Base-by-base conservation (phyloP, 768 basidiomycete genomes). In the Cystofilobasidium ferigula region DNA sequence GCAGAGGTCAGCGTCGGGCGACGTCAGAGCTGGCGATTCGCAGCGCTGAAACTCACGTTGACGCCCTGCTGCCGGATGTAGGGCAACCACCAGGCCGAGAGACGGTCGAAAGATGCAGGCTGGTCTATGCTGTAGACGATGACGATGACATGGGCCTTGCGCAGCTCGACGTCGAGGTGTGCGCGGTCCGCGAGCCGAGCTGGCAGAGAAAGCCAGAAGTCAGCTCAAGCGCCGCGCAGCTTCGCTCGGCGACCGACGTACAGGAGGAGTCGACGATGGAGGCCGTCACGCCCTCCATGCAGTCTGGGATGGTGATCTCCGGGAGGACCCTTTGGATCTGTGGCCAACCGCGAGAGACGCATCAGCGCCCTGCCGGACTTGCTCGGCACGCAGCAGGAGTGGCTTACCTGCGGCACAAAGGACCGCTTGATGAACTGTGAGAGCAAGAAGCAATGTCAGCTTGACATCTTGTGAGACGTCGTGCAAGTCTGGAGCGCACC, bases 231-330 rank as follows among this genome's bases (percentile, higher is more conserved):
- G 9, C 8, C 22, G 9, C 1, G 24, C 20, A n/a, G n/a, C n/a
- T n/a, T n/a, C n/a, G n/a, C n/a, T n/a, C n/a, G n/a, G n/a, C n/a
- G n/a, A n/a, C n/a, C n/a, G 35, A 80, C 85, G 69, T 72, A 92
- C 94, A 86, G 76, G 93, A 93, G 57, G 94, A 92, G 78, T 99
- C 94, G 61, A 98, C 89, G 69, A 99, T 97, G 74, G 93, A 89
- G 5, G 93, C 97, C 1, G 94, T 97, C 45, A 99, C 90, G 74
- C 95, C 92, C 79, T 94, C 92, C 57, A 94, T 90, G 26, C 92
- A 94, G 56, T 95, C 90, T 77, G 94, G 95, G 63, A 99, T 95
- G 9, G 94, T 97, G 54, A 99, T 92, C 76, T 97, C 94, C 3
- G 94, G 94, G 45, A 97, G 86, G 72, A 94, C 81, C 71, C 90